Evolutionary conservation across 495 filamentous ascomycete genomes (phyloP).

Genomic region (Pyrenopolyporus hunteri): DNA sequence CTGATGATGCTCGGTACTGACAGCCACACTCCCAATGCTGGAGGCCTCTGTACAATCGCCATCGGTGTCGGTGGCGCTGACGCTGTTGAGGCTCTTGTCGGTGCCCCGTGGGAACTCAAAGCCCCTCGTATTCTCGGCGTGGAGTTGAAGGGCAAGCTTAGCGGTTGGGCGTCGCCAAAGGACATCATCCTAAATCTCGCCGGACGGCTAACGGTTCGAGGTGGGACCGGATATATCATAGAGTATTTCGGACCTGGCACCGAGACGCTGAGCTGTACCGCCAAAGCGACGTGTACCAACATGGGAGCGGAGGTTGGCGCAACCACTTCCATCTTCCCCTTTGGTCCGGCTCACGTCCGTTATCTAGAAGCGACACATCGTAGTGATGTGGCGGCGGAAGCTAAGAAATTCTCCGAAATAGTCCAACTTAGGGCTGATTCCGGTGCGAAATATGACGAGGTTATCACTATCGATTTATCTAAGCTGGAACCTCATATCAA

Average conservation of each 20-base stretch:
- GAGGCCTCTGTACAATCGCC: conserved; percentile 90
- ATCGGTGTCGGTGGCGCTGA: conserved; percentile 98
- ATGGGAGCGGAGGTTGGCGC: conserved; percentile 92
- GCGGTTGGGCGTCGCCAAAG: conserved; percentile 91
- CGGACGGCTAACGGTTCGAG: conserved; percentile 88
- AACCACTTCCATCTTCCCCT: conserved; percentile 89
- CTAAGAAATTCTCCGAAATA: conserved; percentile 55
- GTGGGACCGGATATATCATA: conserved; percentile 92
- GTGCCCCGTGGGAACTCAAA: conserved; percentile 96
- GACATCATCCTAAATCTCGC: conserved; percentile 92
- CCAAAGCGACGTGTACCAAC: conserved; percentile 91
- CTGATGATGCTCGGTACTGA: conserved; percentile 99
- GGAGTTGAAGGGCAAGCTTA: conserved; percentile 79
- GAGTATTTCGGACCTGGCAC: conserved; percentile 92
- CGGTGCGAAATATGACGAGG: conserved; percentile 84
- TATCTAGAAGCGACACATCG: conserved; percentile 88
- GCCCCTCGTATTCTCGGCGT: conserved; percentile 91
- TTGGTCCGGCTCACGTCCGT: conserved; percentile 53
- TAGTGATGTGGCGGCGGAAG: conserved; percentile 69
- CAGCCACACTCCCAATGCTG: conserved; percentile 96
- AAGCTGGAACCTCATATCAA: conserved; percentile 96
- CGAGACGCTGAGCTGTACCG: conserved; percentile 85
- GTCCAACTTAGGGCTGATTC: conserved; percentile 66
- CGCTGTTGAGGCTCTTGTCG: conserved; percentile 94
- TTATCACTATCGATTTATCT: conserved; percentile 91